Conservation (phyloP, 345 rosid species). For the Pistacia vera region DNA sequence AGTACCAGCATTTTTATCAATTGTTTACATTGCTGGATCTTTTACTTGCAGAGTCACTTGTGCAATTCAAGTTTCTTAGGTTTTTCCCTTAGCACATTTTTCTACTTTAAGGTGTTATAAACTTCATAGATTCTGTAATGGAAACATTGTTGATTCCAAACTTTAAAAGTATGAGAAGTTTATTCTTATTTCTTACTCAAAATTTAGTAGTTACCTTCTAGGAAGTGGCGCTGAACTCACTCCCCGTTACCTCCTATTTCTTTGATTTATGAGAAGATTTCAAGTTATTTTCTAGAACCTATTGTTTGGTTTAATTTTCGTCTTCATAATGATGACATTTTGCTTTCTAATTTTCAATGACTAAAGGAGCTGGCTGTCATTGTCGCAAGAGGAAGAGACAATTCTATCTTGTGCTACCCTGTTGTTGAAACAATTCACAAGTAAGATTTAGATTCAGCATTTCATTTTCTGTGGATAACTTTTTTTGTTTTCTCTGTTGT, state of each 20-base stretch:
- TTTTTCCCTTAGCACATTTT: background rate
- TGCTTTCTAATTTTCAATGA: background rate
- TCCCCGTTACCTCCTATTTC: too few species aligned
- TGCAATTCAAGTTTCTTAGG: background rate
- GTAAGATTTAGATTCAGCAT: slow-evolving; percentile 38
- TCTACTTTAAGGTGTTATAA: background rate
- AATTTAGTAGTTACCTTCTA: background rate
- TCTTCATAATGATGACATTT: background rate
- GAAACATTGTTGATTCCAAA: background rate
- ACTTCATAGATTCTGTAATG: background rate
- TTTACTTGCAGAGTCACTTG: background rate
- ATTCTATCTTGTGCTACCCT: slow-evolving; percentile 80
- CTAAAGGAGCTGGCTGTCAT: slow-evolving; percentile 92
- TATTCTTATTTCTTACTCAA: background rate
- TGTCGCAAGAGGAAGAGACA: slow-evolving; percentile 90
- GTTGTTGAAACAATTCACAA: slow-evolving; percentile 96
- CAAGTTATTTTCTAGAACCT: background rate
- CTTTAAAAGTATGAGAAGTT: background rate
- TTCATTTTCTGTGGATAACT: slow-evolving; percentile 4
- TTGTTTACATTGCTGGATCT: background rate
- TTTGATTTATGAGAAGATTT: background rate
- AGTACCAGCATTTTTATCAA: too few species aligned
- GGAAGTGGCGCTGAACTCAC: background rate
- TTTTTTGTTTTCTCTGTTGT: background rate
- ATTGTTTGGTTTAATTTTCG: background rate